Percentiles rank a stretch among this genome's conserved stretches.
These are phyloP conservation scores for Fusarium drepaniforme DNA, from an alignment of 2,329 filamentous ascomycete genomes.

Conservation along the genomic window DNA sequence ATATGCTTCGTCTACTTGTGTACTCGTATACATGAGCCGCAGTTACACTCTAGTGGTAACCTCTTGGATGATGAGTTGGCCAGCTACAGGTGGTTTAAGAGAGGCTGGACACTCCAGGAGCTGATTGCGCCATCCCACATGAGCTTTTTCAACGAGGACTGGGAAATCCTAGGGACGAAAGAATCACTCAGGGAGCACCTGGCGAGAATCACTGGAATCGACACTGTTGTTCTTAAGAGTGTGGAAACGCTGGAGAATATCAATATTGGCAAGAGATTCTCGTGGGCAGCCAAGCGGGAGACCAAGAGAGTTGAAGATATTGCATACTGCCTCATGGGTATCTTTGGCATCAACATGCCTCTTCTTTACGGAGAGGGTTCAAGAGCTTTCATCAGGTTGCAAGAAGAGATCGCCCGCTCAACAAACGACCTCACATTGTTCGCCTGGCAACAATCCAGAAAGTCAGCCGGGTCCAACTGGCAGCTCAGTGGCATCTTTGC, in stretches of 20 bases:
- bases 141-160: neutral
- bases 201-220: neutral
- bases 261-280: neutral
- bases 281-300: conserved; percentile 4
- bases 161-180: neutral
- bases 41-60: neutral
- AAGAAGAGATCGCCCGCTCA: neutral
- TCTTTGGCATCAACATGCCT: conserved; percentile 13
- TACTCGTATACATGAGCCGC: neutral
- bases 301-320: conserved; percentile 5
- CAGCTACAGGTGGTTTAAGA: neutral
- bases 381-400: neutral
- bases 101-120: neutral
- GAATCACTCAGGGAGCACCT: neutral
- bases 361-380: neutral
- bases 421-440: conserved; percentile 2
- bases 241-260: neutral
- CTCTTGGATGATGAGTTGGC: neutral
- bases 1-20: neutral
- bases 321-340: conserved; percentile 9
- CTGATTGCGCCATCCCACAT: neutral
- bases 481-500: neutral
- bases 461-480: neutral
- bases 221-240: neutral
- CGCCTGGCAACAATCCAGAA: neutral